phyloP scores from a whole-genome alignment of 345 rosid species.

The Camelina hispida region DNA sequence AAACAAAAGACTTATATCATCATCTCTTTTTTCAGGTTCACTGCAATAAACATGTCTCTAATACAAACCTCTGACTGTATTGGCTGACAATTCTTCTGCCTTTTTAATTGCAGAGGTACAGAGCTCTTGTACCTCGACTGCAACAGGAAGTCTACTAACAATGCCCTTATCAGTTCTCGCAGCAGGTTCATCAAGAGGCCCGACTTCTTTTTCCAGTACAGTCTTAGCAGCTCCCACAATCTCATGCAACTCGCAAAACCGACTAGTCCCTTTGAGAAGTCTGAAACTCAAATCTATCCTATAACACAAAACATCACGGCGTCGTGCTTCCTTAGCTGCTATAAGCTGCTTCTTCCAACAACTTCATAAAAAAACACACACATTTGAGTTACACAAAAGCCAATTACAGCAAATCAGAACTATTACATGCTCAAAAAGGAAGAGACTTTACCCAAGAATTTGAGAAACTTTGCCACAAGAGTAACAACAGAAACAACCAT shows the following conservation, averaged over 20 bases:
- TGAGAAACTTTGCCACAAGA: slow-evolving; percentile 97
- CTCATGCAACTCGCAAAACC: slow-evolving; percentile 73
- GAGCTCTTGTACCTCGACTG: slow-evolving; percentile 74
- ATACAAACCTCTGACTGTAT: slow-evolving; percentile 60
- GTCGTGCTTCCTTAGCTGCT: slow-evolving; percentile 87
- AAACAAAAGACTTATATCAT: slow-evolving; percentile 22
- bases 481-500: slow-evolving; percentile 76
- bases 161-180: slow-evolving; percentile 81
- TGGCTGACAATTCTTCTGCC: slow-evolving; percentile 67
- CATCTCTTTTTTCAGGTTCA: neutral
- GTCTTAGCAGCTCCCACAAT: slow-evolving; percentile 72
- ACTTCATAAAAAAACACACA: slow-evolving; percentile 40
- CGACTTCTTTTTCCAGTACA: slow-evolving; percentile 82
- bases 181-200: slow-evolving; percentile 70
- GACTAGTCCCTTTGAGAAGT: slow-evolving; percentile 73
- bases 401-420: slow-evolving; percentile 5
- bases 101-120: slow-evolving; percentile 73
- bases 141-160: slow-evolving; percentile 87
- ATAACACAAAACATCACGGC: slow-evolving; percentile 80
- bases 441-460: slow-evolving; percentile 72
- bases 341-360: slow-evolving; percentile 90
- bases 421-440: neutral
- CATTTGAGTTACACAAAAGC: neutral
- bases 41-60: slow-evolving; percentile 1
- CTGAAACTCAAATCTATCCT: slow-evolving; percentile 84